Base-by-base conservation (phyloP, 176 grass and related monocot genomes). In the Aegilops longissima region DNA sequence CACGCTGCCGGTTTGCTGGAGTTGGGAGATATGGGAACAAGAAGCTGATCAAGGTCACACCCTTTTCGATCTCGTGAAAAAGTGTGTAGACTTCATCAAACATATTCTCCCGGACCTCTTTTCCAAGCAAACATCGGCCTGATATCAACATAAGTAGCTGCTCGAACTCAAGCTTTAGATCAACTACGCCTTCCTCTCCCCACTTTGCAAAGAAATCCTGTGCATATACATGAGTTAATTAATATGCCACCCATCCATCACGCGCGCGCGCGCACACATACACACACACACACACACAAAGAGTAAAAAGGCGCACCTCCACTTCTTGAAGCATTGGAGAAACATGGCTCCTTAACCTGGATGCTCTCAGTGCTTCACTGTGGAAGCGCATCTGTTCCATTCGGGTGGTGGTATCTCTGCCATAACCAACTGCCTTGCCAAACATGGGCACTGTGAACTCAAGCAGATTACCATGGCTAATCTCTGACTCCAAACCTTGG, bases 121-220 rank as follows among this genome's bases (percentile, higher is more conserved):
- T 90, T 12, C 93, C 93, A 0, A 95, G 39, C 5, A 95, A 67
- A 74, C 93, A 95, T 52, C 85, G 77, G 5, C 84, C 79, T 61
- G 84, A 52, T 8, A 82, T 89, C 12, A 89, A 16, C 52, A 81
- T 87, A 62, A 92, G 75, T 30, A 94, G 44, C 18, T 85, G 87
- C 49, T 92, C 76, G 0, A 94, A 54, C 54, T 91, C 89, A 23
- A 73, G 58, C 6, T 79, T 85, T 8, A 91, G 40, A 42, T 94
- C 87, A 12, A 89, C 80, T 4, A 59, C 87, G n/a, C 92, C 90
- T 20, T 82, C 38, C 6, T 89, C 70, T 51, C 70, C 86, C 92
- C 92, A 94, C 70, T 61, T 61, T 4, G 3, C 33, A 44, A 86
- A 79, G 84, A 61, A 79, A 0, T 11, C 25, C 75, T 78, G 75